These are phyloP conservation scores for Colletotrichum sp. DNA, from an alignment of 2,329 filamentous ascomycete genomes.

Conservation along the genomic window DNA sequence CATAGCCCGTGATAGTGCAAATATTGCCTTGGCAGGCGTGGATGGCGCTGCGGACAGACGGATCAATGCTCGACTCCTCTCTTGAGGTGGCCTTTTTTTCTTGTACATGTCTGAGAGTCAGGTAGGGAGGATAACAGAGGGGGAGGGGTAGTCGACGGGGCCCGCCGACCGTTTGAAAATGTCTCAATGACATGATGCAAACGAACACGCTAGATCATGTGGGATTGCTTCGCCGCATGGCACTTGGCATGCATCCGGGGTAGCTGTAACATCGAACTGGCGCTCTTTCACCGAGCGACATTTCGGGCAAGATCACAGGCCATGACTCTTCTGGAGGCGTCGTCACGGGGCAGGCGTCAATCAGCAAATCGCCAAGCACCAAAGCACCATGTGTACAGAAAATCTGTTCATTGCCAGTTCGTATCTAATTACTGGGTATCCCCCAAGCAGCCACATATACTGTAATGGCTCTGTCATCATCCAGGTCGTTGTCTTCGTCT, in stretches of 20 bases:
- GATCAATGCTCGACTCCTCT: neutral
- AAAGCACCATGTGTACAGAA: neutral
- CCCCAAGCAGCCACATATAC: slow-evolving; percentile 5
- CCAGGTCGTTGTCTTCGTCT: slow-evolving; percentile 22
- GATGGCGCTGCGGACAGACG: neutral
- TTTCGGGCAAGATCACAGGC: neutral
- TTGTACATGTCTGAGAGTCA: neutral
- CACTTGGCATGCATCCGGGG: neutral
- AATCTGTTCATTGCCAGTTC: slow-evolving; percentile 6
- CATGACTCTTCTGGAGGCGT: neutral
- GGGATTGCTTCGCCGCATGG: neutral
- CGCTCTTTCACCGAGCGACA: neutral
- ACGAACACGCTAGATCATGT: slow-evolving; percentile 7
- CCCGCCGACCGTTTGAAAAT: slow-evolving; percentile 11
- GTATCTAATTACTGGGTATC: slow-evolving; percentile 18
- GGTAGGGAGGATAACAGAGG: neutral
- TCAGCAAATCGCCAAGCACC: neutral
- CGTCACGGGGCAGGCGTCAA: neutral
- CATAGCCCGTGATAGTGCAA: neutral
- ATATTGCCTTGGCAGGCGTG: slow-evolving; percentile 1
- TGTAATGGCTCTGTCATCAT: slow-evolving; percentile 19
- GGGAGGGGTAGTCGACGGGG: neutral
- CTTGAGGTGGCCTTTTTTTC: neutral
- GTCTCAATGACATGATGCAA: slow-evolving; percentile 14
- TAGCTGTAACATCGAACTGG: neutral